Conservation (phyloP, 768 basidiomycete species). For the Strobilomyces dryophilus region DNA sequence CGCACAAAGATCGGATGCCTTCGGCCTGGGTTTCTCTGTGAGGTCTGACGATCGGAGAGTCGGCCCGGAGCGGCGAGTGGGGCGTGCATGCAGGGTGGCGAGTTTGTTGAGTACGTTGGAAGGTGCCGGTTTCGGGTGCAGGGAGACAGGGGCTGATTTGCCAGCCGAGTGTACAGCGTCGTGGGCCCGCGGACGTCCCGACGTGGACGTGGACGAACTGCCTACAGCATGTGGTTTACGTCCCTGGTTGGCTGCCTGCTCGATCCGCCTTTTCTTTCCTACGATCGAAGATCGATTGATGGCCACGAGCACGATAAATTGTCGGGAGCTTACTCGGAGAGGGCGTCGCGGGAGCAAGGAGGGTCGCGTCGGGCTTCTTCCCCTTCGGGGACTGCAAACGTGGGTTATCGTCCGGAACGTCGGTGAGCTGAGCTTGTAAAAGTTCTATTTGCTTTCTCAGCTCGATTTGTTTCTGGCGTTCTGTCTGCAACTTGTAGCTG, state of each 20-base stretch:
- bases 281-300: constrained; percentile 1
- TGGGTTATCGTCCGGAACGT: constrained; percentile 27
- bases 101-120: constrained; percentile 55
- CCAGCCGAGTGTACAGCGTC: constrained; percentile 9
- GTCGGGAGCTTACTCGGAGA: constrained; percentile 57
- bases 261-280: constrained; percentile 45
- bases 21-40: constrained; percentile 16
- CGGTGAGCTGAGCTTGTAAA: constrained; percentile 52
- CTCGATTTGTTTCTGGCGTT: constrained; percentile 42
- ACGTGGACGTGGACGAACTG: constrained; percentile 6
- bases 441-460: constrained; percentile 51
- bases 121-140: constrained; percentile 37
- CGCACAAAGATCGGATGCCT: constrained; percentile 4
- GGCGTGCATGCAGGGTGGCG: constrained; percentile 31
- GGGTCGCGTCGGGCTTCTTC: constrained; percentile 36
- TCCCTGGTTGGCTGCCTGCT: constrained; percentile 23
- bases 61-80: constrained; percentile 15
- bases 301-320: background rate
- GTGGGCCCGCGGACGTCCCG: constrained; percentile 13
- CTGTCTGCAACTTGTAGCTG: constrained; percentile 36
- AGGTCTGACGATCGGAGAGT: constrained; percentile 24
- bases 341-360: constrained; percentile 50
- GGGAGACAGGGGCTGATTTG: background rate
- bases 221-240: constrained; percentile 15
- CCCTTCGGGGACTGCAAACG: constrained; percentile 43